Evolutionary conservation across 2,329 filamentous ascomycete species (phyloP).

Genomic region (Arthroderma sp.): DNA sequence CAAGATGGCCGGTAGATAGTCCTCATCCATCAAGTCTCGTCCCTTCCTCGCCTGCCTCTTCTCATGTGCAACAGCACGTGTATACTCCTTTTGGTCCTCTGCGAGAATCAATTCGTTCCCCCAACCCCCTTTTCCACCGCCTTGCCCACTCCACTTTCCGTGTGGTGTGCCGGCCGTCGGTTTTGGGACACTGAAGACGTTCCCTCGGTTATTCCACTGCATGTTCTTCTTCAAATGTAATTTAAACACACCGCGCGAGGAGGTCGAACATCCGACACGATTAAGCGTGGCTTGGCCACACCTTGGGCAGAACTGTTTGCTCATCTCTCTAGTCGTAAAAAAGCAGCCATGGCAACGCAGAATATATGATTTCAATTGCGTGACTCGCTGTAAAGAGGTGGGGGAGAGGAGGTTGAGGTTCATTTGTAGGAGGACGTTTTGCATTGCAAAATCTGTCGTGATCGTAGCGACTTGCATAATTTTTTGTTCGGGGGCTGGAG

Average conservation of each 20-base stretch:
- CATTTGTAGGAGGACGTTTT: constrained; percentile 89
- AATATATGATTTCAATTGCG: constrained; percentile 74
- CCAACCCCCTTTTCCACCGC: constrained; percentile 78
- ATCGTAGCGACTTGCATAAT: constrained; percentile 79
- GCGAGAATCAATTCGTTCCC: constrained; percentile 70
- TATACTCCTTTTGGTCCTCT: constrained; percentile 93
- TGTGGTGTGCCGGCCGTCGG: constrained; percentile 68
- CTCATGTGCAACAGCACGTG: constrained; percentile 49
- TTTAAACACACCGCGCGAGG: constrained; percentile 64
- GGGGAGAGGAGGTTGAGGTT: constrained; percentile 81
- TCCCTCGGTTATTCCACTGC: constrained; percentile 89
- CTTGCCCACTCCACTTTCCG: constrained; percentile 53
- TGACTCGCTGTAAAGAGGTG: constrained; percentile 60
- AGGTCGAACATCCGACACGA: constrained; percentile 73
- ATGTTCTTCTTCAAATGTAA: constrained; percentile 88
- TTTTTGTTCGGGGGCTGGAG: constrained; percentile 42
- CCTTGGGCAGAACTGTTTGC: constrained; percentile 79
- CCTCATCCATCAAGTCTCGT: constrained; percentile 85
- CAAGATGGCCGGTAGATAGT: constrained; percentile 75
- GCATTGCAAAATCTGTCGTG: constrained; percentile 94
- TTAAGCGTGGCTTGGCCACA: constrained; percentile 83
- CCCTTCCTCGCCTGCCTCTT: constrained; percentile 48
- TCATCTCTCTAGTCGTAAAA: constrained; percentile 66
- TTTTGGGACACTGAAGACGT: constrained; percentile 87
- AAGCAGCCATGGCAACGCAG: constrained; percentile 93